Evolutionary conservation across 2,329 filamentous ascomycete genomes (phyloP).

Genomic region (Rosellinia necatrix): DNA sequence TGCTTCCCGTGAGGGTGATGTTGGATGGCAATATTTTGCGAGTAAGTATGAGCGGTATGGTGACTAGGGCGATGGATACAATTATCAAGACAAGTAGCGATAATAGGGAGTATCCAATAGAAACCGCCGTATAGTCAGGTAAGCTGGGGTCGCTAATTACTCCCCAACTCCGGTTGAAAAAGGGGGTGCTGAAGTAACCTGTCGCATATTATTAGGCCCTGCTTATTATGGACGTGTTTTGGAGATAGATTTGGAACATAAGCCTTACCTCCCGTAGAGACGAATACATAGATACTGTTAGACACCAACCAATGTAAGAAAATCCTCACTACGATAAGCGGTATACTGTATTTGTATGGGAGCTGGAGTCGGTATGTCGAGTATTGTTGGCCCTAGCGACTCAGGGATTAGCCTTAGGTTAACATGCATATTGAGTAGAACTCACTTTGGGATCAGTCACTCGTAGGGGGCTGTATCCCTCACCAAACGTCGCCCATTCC

Average conservation of each 20-base stretch:
- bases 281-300: slow-evolving; percentile 44
- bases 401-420: not conserved
- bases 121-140: slow-evolving; percentile 11
- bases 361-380: slow-evolving; percentile 47
- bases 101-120: slow-evolving; percentile 11
- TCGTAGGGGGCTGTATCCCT: slow-evolving; percentile 38
- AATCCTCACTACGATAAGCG: slow-evolving; percentile 41
- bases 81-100: slow-evolving; percentile 23
- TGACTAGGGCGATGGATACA: slow-evolving; percentile 19
- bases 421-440: not conserved
- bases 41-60: slow-evolving; percentile 21
- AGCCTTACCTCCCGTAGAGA: slow-evolving; percentile 33
- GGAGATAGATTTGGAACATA: no score
- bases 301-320: slow-evolving; percentile 50
- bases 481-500: slow-evolving; percentile 49
- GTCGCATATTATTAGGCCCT: not conserved
- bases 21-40: slow-evolving; percentile 14
- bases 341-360: slow-evolving; percentile 47
- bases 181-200: not conserved
- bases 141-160: not conserved
- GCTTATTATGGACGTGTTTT: not conserved
- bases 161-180: not conserved
- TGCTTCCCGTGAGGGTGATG: slow-evolving; percentile 10
- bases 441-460: slow-evolving; percentile 41
- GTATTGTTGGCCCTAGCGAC: slow-evolving; percentile 38